Conservation (phyloP, 805 yeast genomes). For the Ogataea degrootiae region DNA sequence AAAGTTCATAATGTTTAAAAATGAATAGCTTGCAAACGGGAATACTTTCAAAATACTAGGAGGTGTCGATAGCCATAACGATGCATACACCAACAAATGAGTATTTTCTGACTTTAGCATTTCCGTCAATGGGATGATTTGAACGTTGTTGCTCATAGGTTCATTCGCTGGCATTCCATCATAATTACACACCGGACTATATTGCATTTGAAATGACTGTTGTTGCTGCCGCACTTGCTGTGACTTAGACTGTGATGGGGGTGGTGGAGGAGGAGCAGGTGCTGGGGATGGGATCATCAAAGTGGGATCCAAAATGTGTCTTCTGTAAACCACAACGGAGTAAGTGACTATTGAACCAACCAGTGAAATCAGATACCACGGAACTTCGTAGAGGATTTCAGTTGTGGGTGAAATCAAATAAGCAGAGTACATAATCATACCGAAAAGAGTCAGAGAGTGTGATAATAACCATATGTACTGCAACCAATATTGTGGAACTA, state of each 20-base stretch:
- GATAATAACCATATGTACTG: slow-evolving; percentile 20
- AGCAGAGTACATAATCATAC: slow-evolving; percentile 12
- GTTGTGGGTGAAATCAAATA: slow-evolving; percentile 7
- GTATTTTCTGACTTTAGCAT: slow-evolving; percentile 38
- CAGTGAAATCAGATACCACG: slow-evolving; percentile 21
- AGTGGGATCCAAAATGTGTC: slow-evolving; percentile 18
- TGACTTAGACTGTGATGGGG: no score
- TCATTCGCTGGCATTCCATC: no score
- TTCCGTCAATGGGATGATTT: slow-evolving; percentile 28
- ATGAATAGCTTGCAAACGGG: slow-evolving; percentile 38
- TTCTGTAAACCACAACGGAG: slow-evolving; percentile 25
- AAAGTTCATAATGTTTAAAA: slow-evolving; percentile 33
- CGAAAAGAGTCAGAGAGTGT: slow-evolving; percentile 18
- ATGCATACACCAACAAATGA: slow-evolving; percentile 32
- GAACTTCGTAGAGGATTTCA: slow-evolving; percentile 1
- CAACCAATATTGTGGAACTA: slow-evolving; percentile 13
- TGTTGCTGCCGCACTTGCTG: no score
- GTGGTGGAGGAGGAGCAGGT: no score
- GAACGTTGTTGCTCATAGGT: slow-evolving; percentile 3
- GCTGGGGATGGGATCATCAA: slow-evolving; percentile 2
- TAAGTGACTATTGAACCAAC: slow-evolving; percentile 26
- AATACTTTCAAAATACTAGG: slow-evolving; percentile 31
- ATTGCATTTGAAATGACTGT: no score
- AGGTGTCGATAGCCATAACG: slow-evolving; percentile 35
- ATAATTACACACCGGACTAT: no score